Evolutionary conservation across 768 basidiomycete genomes (phyloP).

Genomic region (Boletus pseudopeckii): DNA sequence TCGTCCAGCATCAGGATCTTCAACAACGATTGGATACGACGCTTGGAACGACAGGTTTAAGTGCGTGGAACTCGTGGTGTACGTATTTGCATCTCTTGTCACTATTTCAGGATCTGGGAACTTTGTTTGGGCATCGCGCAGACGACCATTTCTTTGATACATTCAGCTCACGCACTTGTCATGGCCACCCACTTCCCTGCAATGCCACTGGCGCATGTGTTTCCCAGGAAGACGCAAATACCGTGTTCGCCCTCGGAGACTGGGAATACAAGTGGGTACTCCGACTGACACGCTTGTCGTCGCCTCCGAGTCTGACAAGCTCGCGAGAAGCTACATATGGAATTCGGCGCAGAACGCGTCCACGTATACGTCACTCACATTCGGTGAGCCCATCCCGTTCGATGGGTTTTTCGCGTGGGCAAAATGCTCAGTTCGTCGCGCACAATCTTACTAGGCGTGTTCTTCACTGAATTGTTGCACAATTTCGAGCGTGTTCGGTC

Average conservation of each 20-base stretch:
- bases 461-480: conserved; percentile 42
- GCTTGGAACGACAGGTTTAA: conserved; percentile 39
- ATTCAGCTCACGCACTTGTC: conserved; percentile 47
- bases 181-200: conserved; percentile 40
- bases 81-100: conserved; percentile 11
- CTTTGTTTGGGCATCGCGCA: background rate
- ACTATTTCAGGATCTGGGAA: background rate
- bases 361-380: conserved; percentile 42
- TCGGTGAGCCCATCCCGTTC: conserved; percentile 30
- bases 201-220: conserved; percentile 42
- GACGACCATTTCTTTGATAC: conserved; percentile 49
- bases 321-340: conserved; percentile 43
- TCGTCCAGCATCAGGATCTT: conserved; percentile 35
- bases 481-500: conserved; percentile 37
- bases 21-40: conserved; percentile 36
- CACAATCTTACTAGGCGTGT: conserved; percentile 38
- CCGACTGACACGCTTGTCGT: background rate
- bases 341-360: conserved; percentile 44
- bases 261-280: conserved; percentile 54
- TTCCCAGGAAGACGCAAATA: conserved; percentile 42
- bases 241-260: conserved; percentile 53
- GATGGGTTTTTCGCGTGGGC: background rate
- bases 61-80: conserved; percentile 50
- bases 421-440: background rate
- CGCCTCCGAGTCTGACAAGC: background rate